Base-by-base conservation (phyloP, 2,329 filamentous ascomycete species). In the Monosporascus cannonballus region DNA sequence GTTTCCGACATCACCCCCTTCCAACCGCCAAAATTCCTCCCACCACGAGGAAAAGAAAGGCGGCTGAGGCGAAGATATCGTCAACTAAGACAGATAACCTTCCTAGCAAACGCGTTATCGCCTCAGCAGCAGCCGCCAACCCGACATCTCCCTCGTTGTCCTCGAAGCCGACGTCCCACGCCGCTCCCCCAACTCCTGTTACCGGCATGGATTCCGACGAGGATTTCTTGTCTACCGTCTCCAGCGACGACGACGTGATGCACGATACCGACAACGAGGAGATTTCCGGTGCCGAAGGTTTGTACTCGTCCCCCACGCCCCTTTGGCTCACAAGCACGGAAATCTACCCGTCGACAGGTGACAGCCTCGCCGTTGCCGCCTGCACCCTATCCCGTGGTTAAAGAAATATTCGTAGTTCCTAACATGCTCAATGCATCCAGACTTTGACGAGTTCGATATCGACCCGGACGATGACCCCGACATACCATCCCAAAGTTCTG, bases 171-270 rank as follows among this genome's bases (percentile, higher is more conserved):
- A 20, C 75, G 64, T 72, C 73, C 69, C 55, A 59, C 38, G 73
- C 74, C 44, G 79, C 81, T 41, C 83, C 84, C 22, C 80, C 80
- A 17, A 82, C 81, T 5, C 79, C 81, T 27, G 70, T 79, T 54
- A 85, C 81, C 48, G 81, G 76, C 58, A 96, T 96, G 92, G 91
- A 96, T 74, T 96, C 92, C 8, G 93, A 97, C 64, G 91, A 96
- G 66, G 93, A 96, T 55, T 92, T 92, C 71, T 87, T 94, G 81
- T 95, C 89, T 63, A 84, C 85, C 66, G 78, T 86, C 62, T 93
- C 89, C 42, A 96, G 88, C 66, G 86, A 86, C 42, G 85, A 86
- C 51, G 86, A 89, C 59, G 81, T 90, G 55, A 79, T 87, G 69
- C 81, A 87, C 63, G 85, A 88, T 55, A 91, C 88, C 61, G 91